phyloP scores from a whole-genome alignment of 768 basidiomycete genomes.

The Suillus cothurnatus region DNA sequence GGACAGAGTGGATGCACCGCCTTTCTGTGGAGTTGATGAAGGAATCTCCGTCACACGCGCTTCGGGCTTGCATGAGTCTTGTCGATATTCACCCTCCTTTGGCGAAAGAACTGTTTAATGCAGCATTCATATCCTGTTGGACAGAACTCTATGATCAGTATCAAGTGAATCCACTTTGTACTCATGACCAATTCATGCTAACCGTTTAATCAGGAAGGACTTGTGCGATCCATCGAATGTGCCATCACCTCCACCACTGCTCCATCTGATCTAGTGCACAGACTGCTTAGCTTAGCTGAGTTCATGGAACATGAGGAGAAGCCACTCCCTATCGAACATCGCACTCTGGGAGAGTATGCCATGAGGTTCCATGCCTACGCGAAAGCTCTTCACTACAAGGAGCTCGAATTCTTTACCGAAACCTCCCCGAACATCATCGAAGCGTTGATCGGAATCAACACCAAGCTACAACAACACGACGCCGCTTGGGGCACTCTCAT shows the following conservation, averaged over 20 bases:
- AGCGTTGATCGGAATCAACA: constrained; percentile 94
- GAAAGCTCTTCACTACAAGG: constrained; percentile 98
- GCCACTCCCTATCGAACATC: constrained; percentile 88
- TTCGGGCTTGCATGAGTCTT: constrained; percentile 92
- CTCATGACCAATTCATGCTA: constrained; percentile 6
- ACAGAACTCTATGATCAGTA: constrained; percentile 94
- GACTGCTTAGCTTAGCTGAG: constrained; percentile 90
- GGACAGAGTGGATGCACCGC: constrained; percentile 94
- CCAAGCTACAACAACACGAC: constrained; percentile 94
- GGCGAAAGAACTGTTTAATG: constrained; percentile 95
- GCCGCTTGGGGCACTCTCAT: constrained; percentile 97
- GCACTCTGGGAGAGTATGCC: constrained; percentile 92
- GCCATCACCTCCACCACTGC: constrained; percentile 80
- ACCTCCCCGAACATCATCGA: constrained; percentile 91
- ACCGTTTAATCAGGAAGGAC: constrained; percentile 70
- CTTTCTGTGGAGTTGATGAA: constrained; percentile 96
- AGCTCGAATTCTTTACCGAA: constrained; percentile 93
- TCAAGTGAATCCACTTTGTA: constrained; percentile 56
- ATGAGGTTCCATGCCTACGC: constrained; percentile 94
- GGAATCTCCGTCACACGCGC: constrained; percentile 97
- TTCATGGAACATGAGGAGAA: constrained; percentile 99
- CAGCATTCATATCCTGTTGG: constrained; percentile 98
- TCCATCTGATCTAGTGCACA: constrained; percentile 88
- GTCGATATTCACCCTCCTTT: constrained; percentile 91
- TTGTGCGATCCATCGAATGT: constrained; percentile 85